phyloP scores from a whole-genome alignment of 2,329 filamentous ascomycete species.

The Rhexocercosporidium sp. region DNA sequence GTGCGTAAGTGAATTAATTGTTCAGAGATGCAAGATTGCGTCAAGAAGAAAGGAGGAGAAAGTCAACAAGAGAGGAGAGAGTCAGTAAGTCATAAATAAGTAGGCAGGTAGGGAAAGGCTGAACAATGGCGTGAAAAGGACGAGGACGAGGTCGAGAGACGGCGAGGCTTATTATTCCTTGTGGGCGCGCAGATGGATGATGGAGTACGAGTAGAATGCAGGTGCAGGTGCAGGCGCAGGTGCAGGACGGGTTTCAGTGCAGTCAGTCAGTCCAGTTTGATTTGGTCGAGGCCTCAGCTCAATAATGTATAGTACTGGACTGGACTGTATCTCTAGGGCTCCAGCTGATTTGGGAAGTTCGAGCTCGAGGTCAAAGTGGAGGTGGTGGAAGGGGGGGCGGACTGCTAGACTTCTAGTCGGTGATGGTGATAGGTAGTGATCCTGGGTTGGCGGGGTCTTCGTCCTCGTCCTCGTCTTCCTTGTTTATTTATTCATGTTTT shows the following conservation, averaged over 20 bases:
- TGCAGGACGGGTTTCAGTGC: not conserved
- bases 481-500: too few species aligned
- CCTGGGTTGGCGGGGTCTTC: too few species aligned
- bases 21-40: not conserved
- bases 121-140: not conserved
- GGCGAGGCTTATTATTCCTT: not conserved
- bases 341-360: too few species aligned
- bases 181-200: not conserved
- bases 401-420: too few species aligned
- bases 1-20: not conserved
- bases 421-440: too few species aligned
- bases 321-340: too few species aligned
- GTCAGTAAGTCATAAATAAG: not conserved
- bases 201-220: not conserved
- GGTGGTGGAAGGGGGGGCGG: too few species aligned
- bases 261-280: too few species aligned
- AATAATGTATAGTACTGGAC: too few species aligned
- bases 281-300: too few species aligned
- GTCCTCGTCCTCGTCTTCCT: too few species aligned
- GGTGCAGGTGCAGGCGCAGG: not conserved
- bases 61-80: not conserved
- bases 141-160: not conserved
- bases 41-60: not conserved
- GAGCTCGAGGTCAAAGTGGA: not conserved
- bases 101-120: too few species aligned